Evolutionary conservation across 345 rosid genomes (phyloP).

Genomic region (Excoecaria cochinchinensis): DNA sequence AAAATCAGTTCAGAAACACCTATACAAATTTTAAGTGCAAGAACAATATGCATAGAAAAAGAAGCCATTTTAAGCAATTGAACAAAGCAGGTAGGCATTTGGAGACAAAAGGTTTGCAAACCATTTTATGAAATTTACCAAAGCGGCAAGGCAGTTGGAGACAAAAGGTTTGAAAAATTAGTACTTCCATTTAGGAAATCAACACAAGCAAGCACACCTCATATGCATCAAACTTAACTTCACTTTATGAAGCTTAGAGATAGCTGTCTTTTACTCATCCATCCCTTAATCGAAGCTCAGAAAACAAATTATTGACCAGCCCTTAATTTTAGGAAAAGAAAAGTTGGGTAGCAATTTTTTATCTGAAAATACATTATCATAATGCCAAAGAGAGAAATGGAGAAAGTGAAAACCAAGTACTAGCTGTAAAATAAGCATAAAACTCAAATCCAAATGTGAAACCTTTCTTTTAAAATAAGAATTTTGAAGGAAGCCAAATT

Average conservation of each 20-base stretch:
- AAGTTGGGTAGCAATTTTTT: not conserved
- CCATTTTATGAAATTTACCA: not conserved
- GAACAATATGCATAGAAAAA: not conserved
- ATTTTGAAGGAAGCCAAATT: not conserved
- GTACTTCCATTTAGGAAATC: not conserved
- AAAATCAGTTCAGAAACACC: not conserved
- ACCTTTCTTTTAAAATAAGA: not conserved
- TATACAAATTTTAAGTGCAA: not conserved
- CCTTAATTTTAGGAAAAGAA: not conserved
- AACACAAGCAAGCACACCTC: not conserved
- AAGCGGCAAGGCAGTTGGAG: not conserved
- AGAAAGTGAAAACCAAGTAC: not conserved
- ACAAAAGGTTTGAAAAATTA: not conserved
- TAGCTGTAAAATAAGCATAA: not conserved
- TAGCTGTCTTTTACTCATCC: not conserved
- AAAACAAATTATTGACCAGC: not conserved
- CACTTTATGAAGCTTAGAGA: not conserved
- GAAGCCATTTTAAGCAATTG: not conserved
- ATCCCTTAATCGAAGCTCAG: too few relatives aligned
- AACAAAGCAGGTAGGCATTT: not conserved
- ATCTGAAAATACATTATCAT: not conserved
- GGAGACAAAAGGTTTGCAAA: not conserved
- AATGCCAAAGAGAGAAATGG: not conserved
- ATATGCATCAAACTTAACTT: conserved; percentile 7
- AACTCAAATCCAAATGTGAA: not conserved